Evolutionary conservation across 1,139 yeast species (phyloP), one percentile per base, ranked within the genome.

Genomic region (Zygoascus sp.): DNA sequence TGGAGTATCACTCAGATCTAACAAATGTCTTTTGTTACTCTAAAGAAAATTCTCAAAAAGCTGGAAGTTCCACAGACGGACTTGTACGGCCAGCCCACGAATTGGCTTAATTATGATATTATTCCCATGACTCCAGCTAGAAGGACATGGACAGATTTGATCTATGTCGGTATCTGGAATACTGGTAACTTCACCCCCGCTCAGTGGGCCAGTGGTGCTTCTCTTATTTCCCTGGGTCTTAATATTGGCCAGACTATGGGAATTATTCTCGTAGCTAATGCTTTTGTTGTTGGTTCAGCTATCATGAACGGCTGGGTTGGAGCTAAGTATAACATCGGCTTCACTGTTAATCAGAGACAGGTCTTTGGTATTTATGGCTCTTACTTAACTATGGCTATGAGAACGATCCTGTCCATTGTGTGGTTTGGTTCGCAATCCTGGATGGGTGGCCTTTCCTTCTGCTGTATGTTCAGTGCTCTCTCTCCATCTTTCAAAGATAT

Each of bases 241-340:
- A 62, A 62, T 36, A 60, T 65, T 25, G 63, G 62, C 21, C 64
- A 65, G 40, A 50, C 67, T 2, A 65, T 66, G 62, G 69, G 68
- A n/a, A 63, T 65, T 2, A 49, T 66, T 15, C 58, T 63, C 13
- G 39, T 67, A 5, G 58, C 53, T 11, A 54, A 58, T 20, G 27
- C 51, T 32, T 38, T 59, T 15, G 46, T 58, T 11, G 48, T 48
- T 9, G 39, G 37, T 13, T 37, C 53, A 21, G 56, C 61, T 19
- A 44, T 61, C 6, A 30, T 57, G 11, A 58, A 58, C 42, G 60
- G 62, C 17, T 63, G 57, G 48, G 56, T 53, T 20, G 66, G 66
- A 16, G 51, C 61, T 11, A 53, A 54, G 40, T 63, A 58, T 54
- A 64, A 62, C 45, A 55, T 62, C 22, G 65, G 66, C 8, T 63